phyloP scores from a whole-genome alignment of 139 green algal genomes.

The Chlamydomonas schloesseri region DNA sequence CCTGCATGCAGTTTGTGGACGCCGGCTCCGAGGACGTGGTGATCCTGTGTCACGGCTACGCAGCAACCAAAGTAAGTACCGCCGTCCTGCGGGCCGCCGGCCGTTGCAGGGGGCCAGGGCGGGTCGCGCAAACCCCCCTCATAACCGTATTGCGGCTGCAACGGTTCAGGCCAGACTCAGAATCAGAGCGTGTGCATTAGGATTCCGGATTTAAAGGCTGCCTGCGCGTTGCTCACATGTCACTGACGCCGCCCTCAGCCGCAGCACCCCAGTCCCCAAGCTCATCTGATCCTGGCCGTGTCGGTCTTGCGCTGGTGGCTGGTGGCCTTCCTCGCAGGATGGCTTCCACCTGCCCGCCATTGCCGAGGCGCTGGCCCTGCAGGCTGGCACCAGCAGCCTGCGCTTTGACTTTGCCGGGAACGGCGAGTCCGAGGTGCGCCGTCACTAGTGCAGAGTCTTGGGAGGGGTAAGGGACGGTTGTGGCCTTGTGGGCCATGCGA shows the following conservation, averaged over 20 bases:
- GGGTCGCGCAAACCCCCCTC: too few relatives aligned
- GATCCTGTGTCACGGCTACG: constrained; percentile 43
- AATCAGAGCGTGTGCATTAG: too few relatives aligned
- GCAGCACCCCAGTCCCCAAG: too few relatives aligned
- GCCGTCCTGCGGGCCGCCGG: not conserved
- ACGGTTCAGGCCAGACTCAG: too few relatives aligned
- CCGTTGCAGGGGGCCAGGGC: not conserved
- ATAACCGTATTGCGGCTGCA: not conserved
- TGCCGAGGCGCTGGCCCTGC: constrained; percentile 16
- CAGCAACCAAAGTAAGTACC: not conserved
- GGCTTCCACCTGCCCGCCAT: constrained; percentile 13
- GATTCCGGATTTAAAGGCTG: too few relatives aligned
- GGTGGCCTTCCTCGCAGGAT: constrained; percentile 14
- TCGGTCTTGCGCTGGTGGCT: too few relatives aligned
- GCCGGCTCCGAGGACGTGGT: constrained; percentile 27
- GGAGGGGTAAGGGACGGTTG: too few relatives aligned
- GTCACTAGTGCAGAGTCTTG: not conserved
- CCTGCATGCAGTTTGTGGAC: not conserved
- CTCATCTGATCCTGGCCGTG: too few relatives aligned
- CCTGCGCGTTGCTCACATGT: too few relatives aligned
- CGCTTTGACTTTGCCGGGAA: constrained; percentile 58
- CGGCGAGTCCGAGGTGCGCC: constrained; percentile 21
- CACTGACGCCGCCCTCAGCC: not conserved
- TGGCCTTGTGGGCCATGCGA: too few relatives aligned
- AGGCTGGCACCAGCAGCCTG: constrained; percentile 14